These are phyloP conservation scores for Reticulascus tulasneorum DNA, from an alignment of 2,329 filamentous ascomycete genomes.

Conservation along the genomic window DNA sequence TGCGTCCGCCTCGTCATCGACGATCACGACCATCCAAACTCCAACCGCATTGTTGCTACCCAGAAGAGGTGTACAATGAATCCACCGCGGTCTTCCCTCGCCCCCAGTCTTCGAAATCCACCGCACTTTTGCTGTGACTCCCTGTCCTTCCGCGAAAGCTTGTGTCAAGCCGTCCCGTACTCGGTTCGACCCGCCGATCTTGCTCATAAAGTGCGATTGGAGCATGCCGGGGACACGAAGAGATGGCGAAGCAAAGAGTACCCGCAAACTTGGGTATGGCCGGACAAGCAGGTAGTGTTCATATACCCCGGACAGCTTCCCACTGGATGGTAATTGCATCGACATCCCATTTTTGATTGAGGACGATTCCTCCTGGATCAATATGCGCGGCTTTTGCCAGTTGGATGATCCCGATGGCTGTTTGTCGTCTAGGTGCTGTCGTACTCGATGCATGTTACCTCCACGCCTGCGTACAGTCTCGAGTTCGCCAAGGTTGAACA, in stretches of 20 bases:
- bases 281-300: slow-evolving; percentile 61
- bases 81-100: slow-evolving; percentile 65
- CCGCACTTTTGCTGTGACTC: slow-evolving; percentile 70
- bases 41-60: slow-evolving; percentile 65
- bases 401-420: slow-evolving; percentile 27
- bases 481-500: slow-evolving; percentile 66
- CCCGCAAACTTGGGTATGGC: slow-evolving; percentile 60
- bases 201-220: slow-evolving; percentile 53
- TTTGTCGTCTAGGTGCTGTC: slow-evolving; percentile 39
- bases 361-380: slow-evolving; percentile 32
- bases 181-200: slow-evolving; percentile 45
- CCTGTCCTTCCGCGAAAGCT: slow-evolving; percentile 65
- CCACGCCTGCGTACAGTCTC: slow-evolving; percentile 60
- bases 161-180: slow-evolving; percentile 44
- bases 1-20: slow-evolving; percentile 54
- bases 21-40: slow-evolving; percentile 74
- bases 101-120: slow-evolving; percentile 56
- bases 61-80: slow-evolving; percentile 71
- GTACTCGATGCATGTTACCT: slow-evolving; percentile 55
- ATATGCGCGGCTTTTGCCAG: slow-evolving; percentile 36
- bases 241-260: slow-evolving; percentile 66
- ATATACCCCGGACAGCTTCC: slow-evolving; percentile 38
- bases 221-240: slow-evolving; percentile 65
- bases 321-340: slow-evolving; percentile 18
- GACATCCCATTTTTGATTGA: slow-evolving; percentile 22